phyloP scores from a whole-genome alignment of 2,329 filamentous ascomycete species.

The Exophiala bonariae region DNA sequence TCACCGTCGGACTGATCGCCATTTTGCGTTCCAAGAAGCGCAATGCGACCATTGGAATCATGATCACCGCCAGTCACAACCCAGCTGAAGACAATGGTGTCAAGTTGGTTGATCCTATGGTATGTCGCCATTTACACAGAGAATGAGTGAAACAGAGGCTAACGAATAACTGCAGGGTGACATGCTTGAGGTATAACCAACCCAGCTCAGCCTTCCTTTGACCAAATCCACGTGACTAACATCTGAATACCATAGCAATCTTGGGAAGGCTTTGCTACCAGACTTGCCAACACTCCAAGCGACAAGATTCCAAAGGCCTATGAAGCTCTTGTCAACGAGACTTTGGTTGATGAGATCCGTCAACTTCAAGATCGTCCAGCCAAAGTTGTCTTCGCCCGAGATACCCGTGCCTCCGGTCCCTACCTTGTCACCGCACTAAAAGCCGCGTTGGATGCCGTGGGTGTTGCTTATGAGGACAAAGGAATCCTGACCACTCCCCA shows the following conservation, averaged over 20 bases:
- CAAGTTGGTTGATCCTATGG: constrained; percentile 94
- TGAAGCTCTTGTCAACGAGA: constrained; percentile 69
- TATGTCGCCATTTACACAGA: constrained; percentile 33
- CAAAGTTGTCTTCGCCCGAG: constrained; percentile 84
- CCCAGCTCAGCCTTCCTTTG: constrained; percentile 5
- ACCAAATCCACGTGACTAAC: constrained; percentile 20
- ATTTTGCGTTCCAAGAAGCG: constrained; percentile 87
- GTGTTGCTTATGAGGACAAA: constrained; percentile 75
- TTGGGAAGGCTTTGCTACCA: constrained; percentile 88
- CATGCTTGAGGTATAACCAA: constrained; percentile 76
- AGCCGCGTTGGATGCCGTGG: constrained; percentile 75
- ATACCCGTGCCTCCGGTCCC: constrained; percentile 89
- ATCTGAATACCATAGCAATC: constrained; percentile 54
- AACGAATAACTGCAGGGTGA: constrained; percentile 61
- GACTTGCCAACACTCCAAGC: constrained; percentile 78
- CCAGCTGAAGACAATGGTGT: constrained; percentile 86
- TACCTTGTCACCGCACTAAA: constrained; percentile 76
- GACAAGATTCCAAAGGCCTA: constrained; percentile 78
- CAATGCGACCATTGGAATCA: constrained; percentile 89
- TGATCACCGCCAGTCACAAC: constrained; percentile 95
- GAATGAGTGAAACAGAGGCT: constrained; percentile 10
- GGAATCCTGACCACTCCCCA: constrained; percentile 96
- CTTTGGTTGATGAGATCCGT: constrained; percentile 59
- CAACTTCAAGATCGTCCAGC: constrained; percentile 65
- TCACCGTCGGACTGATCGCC: constrained; percentile 86